Conservation (phyloP, 2,329 filamentous ascomycete species). For the Phaeosphaeriaceae sp. region DNA sequence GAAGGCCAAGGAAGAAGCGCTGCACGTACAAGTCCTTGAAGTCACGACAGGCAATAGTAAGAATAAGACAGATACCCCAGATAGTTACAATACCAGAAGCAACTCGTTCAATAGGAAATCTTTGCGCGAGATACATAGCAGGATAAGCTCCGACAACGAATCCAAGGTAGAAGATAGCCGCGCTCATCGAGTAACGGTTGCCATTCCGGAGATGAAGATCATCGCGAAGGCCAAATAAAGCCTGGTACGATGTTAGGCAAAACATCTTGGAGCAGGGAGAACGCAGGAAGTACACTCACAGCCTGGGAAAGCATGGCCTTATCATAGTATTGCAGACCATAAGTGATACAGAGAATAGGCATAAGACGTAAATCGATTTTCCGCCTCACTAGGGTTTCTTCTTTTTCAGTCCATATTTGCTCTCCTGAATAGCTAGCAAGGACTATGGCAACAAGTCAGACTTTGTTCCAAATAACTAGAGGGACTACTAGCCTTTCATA, state of each 20-base stretch:
- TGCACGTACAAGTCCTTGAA: conserved; percentile 59
- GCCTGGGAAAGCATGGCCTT: conserved; percentile 61
- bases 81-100: conserved; percentile 47
- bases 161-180: conserved; percentile 52
- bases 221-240: conserved; percentile 38
- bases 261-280: not conserved
- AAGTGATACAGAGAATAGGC: conserved; percentile 32
- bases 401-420: conserved; percentile 53
- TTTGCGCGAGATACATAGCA: conserved; percentile 52
- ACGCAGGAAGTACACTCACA: conserved; percentile 33
- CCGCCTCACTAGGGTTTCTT: conserved; percentile 34
- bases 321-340: conserved; percentile 41
- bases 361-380: conserved; percentile 33
- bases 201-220: conserved; percentile 45
- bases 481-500: no score
- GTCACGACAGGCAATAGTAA: conserved; percentile 56
- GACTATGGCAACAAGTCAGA: conserved; percentile 18
- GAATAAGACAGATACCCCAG: conserved; percentile 58
- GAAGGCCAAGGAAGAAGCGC: conserved; percentile 60
- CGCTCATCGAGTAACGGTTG: conserved; percentile 55
- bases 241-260: conserved; percentile 31
- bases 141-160: conserved; percentile 60
- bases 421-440: conserved; percentile 52
- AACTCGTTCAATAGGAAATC: conserved; percentile 56
- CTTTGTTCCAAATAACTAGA: not conserved